Conservation (phyloP, 2,329 filamentous ascomycete species). For the Dendrostoma leiphaemia region DNA sequence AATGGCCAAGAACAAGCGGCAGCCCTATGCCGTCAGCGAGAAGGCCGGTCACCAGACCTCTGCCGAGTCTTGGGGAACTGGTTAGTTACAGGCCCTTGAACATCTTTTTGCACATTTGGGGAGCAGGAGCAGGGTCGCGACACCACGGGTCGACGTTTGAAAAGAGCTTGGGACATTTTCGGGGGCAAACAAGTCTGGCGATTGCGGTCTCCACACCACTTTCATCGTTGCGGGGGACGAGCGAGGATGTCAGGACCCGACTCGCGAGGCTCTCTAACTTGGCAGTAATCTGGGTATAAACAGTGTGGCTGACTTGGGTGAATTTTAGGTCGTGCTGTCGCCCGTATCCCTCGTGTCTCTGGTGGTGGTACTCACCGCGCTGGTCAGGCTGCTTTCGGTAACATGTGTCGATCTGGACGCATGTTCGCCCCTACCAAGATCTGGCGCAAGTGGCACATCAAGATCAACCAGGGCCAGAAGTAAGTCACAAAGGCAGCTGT, state of each 20-base stretch:
- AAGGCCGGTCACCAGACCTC: conserved; percentile 99
- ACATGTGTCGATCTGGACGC: conserved; percentile 99
- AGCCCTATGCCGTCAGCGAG: conserved; percentile 99
- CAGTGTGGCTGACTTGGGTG: conserved; percentile 23
- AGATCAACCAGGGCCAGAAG: conserved; percentile 99
- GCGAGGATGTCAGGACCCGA: neutral
- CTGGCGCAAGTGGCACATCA: conserved; percentile 99
- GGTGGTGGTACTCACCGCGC: conserved; percentile 99
- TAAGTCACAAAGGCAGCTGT: conserved; percentile 41
- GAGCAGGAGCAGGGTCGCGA: neutral
- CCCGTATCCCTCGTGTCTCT: conserved; percentile 99
- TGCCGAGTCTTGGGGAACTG: conserved; percentile 99
- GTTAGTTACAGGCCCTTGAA: conserved; percentile 54
- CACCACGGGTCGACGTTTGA: neutral
- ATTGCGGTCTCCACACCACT: neutral
- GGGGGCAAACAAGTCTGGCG: neutral
- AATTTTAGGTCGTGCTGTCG: conserved; percentile 87
- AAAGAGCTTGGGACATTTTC: neutral
- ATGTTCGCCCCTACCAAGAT: conserved; percentile 99
- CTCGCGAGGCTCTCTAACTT: neutral
- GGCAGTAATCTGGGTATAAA: conserved; percentile 3
- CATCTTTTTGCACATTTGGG: neutral
- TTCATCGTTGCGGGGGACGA: neutral
- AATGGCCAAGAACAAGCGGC: conserved; percentile 99
- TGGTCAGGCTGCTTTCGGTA: conserved; percentile 99